These are phyloP conservation scores for Acanthamoeba pearcei DNA, from an alignment of 208 protist species.

Conservation along the genomic window DNA sequence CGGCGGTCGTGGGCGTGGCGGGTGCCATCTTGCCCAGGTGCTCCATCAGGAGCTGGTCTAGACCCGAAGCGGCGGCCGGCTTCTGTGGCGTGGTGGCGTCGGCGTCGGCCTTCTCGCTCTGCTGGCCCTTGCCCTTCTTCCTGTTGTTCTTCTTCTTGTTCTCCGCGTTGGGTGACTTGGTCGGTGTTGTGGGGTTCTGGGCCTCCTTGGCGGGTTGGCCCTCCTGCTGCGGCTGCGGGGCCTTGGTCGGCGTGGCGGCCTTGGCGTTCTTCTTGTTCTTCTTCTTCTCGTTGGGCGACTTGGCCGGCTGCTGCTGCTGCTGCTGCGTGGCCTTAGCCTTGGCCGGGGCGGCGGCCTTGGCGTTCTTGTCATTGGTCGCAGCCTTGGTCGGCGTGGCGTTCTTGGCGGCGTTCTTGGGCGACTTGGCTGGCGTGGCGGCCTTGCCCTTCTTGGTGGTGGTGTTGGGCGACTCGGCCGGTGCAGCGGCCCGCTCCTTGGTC, in stretches of 20 bases:
- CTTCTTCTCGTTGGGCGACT: neutral
- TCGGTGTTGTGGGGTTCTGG: neutral
- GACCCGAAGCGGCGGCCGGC: neutral
- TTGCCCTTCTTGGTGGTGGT: neutral
- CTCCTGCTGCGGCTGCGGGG: too few relatives aligned
- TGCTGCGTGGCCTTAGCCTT: neutral
- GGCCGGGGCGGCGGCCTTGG: neutral
- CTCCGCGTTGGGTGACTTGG: neutral
- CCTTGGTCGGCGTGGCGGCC: neutral
- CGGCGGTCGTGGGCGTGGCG: neutral
- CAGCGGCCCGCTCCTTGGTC: neutral
- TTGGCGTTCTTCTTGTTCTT: neutral
- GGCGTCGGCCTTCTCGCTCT: neutral
- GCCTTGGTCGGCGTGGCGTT: neutral
- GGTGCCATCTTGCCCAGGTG: slow-evolving; percentile 43
- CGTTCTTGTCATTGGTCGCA: neutral
- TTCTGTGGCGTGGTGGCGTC: neutral
- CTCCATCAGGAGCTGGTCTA: slow-evolving; percentile 23
- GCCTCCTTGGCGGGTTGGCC: neutral
- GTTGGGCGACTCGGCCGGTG: too few relatives aligned
- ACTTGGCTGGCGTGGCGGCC: neutral
- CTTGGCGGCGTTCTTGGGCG: neutral
- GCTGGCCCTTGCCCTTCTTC: slow-evolving; percentile 1
- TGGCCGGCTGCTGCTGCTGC: neutral
- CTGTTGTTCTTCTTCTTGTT: neutral